Conservation (phyloP, 192 early-diverging fungal species). For the Podila clonocystis region DNA sequence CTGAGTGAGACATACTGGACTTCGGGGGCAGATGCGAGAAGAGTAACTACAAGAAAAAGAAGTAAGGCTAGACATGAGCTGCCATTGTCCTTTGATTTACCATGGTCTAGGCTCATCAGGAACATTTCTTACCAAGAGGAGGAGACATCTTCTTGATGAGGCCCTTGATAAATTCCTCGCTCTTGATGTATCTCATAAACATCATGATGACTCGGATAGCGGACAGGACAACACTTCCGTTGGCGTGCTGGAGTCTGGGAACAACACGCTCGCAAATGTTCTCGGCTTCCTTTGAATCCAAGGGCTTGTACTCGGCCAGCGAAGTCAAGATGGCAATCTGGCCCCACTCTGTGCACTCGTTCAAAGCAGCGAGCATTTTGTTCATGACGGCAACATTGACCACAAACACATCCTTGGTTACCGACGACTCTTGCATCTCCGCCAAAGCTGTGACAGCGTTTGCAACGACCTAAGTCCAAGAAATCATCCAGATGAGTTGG, state of each 20-base stretch:
- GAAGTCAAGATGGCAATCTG: conserved; percentile 95
- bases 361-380: conserved; percentile 92
- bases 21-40: conserved; percentile 87
- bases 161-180: conserved; percentile 75
- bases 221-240: conserved; percentile 93
- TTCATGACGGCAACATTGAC: conserved; percentile 76
- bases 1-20: conserved; percentile 97
- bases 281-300: conserved; percentile 84
- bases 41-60: conserved; percentile 67
- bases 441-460: conserved; percentile 93
- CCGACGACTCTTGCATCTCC: conserved; percentile 87
- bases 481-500: too few relatives aligned
- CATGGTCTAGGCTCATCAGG: background rate
- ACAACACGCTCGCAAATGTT: conserved; percentile 91
- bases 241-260: conserved; percentile 95
- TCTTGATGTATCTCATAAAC: conserved; percentile 70
- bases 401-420: conserved; percentile 75
- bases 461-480: conserved; percentile 74
- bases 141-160: conserved; percentile 93
- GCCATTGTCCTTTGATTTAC: background rate
- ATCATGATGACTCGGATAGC: conserved; percentile 90
- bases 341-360: conserved; percentile 99
- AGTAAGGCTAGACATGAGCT: too few relatives aligned
- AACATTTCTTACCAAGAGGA: conserved; percentile 75
- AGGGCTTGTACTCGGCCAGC: conserved; percentile 79